Percentiles rank a stretch among this genome's conserved stretches.
phyloP scores from a whole-genome alignment of 2,329 filamentous ascomycete genomes.

The Escovopsis sp. region DNA sequence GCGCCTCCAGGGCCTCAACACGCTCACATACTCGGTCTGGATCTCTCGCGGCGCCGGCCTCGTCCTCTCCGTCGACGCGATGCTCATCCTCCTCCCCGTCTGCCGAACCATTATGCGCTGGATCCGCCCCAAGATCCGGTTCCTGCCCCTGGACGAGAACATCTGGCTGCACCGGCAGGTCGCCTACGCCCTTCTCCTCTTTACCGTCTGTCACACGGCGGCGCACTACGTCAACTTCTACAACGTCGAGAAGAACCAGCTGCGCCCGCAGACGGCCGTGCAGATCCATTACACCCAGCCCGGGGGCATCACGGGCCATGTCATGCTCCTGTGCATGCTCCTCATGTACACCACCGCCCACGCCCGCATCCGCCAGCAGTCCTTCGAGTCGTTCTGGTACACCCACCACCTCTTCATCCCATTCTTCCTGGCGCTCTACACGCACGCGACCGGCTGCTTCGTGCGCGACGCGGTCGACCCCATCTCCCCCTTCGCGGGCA shows the following conservation, averaged over 20 bases:
- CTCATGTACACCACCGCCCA: conserved; percentile 96
- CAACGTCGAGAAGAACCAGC: conserved; percentile 77
- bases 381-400: conserved; percentile 98
- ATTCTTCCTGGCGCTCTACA: conserved; percentile 86
- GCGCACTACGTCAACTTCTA: conserved; percentile 97
- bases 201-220: conserved; percentile 59
- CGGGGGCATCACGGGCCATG: conserved; percentile 85
- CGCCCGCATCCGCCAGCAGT: conserved; percentile 85
- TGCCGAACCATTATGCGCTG: conserved; percentile 80
- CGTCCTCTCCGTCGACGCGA: conserved; percentile 67
- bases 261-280: conserved; percentile 65
- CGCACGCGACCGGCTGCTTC: conserved; percentile 91
- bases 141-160: conserved; percentile 88
- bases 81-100: conserved; percentile 84
- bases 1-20: conserved; percentile 64
- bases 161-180: conserved; percentile 94
- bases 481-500: conserved; percentile 72
- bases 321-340: conserved; percentile 98
- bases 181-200: conserved; percentile 77
- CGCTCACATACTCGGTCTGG: conserved; percentile 80
- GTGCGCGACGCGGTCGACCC: conserved; percentile 64
- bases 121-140: conserved; percentile 73
- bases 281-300: conserved; percentile 85
- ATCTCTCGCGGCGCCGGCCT: conserved; percentile 87
- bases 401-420: conserved; percentile 97